These are phyloP conservation scores for Neonectria coccinea DNA, from an alignment of 2,329 filamentous ascomycete species.

Conservation along the genomic window DNA sequence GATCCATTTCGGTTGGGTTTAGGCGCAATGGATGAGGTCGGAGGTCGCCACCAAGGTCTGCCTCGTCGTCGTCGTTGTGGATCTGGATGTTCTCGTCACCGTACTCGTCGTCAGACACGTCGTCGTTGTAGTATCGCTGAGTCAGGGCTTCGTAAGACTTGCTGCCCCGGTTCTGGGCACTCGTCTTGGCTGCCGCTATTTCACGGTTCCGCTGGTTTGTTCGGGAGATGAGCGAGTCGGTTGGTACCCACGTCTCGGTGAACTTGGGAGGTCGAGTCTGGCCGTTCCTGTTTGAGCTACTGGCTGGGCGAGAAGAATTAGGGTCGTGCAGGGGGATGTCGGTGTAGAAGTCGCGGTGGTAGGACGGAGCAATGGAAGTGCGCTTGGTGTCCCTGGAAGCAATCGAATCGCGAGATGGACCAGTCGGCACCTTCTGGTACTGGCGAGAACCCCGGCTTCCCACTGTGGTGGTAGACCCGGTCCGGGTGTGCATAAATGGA, in stretches of 20 bases:
- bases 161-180: constrained; percentile 48
- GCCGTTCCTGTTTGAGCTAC: constrained; percentile 39
- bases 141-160: constrained; percentile 60
- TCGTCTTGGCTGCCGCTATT: constrained; percentile 52
- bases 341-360: constrained; percentile 59
- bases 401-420: constrained; percentile 58
- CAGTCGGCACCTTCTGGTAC: constrained; percentile 61
- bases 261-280: constrained; percentile 59
- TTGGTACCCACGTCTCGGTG: constrained; percentile 66
- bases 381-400: constrained; percentile 61
- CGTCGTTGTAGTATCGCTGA: constrained; percentile 58
- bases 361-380: constrained; percentile 55
- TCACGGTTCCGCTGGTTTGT: constrained; percentile 65
- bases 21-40: constrained; percentile 67
- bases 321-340: constrained; percentile 61
- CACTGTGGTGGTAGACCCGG: constrained; percentile 69
- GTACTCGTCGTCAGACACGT: constrained; percentile 56
- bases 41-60: constrained; percentile 40
- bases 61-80: constrained; percentile 44
- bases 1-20: constrained; percentile 55
- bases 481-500: constrained; percentile 84
- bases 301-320: constrained; percentile 42
- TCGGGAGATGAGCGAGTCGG: constrained; percentile 65
- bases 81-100: constrained; percentile 52
- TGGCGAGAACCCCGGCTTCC: constrained; percentile 67